These are phyloP conservation scores for Metschnikowia bowlesiae DNA, from an alignment of 805 yeast species.

Conservation along the genomic window DNA sequence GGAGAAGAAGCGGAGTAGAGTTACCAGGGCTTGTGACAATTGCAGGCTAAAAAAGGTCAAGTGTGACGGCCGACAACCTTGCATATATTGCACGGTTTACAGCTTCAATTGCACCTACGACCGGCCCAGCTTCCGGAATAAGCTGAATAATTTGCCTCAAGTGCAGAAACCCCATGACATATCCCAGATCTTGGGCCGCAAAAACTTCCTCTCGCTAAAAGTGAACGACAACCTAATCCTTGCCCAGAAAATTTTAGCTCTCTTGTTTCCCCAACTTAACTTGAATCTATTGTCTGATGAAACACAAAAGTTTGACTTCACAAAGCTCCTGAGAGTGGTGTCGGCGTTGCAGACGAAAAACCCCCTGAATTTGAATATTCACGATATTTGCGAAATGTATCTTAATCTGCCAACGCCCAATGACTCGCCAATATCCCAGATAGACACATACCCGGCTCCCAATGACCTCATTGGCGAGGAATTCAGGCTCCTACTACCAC, in stretches of 20 bases:
- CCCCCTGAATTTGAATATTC: conserved; percentile 17
- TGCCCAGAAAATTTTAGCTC: conserved; percentile 32
- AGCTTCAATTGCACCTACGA: conserved; percentile 81
- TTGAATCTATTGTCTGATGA: conserved; percentile 32
- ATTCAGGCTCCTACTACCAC: conserved; percentile 66
- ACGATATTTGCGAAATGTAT: conserved; percentile 28
- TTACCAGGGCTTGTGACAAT: conserved; percentile 70
- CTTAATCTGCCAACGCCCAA: conserved; percentile 24
- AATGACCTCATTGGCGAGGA: conserved; percentile 39
- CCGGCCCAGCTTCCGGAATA: conserved; percentile 63
- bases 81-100: conserved; percentile 82
- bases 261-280: conserved; percentile 33
- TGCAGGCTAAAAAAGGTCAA: conserved; percentile 74
- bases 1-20: conserved; percentile 51
- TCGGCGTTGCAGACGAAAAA: conserved; percentile 18
- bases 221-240: conserved; percentile 17
- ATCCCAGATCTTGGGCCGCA: conserved; percentile 16
- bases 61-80: conserved; percentile 77
- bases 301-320: conserved; percentile 28
- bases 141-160: conserved; percentile 20
- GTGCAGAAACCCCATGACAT: conserved; percentile 17
- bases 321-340: conserved; percentile 28
- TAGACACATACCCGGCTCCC: conserved; percentile 12
- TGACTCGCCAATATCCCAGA: conserved; percentile 6
- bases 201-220: conserved; percentile 11